Conservation (phyloP, 2,329 filamentous ascomycete species). For the Colletotrichum sp. region DNA sequence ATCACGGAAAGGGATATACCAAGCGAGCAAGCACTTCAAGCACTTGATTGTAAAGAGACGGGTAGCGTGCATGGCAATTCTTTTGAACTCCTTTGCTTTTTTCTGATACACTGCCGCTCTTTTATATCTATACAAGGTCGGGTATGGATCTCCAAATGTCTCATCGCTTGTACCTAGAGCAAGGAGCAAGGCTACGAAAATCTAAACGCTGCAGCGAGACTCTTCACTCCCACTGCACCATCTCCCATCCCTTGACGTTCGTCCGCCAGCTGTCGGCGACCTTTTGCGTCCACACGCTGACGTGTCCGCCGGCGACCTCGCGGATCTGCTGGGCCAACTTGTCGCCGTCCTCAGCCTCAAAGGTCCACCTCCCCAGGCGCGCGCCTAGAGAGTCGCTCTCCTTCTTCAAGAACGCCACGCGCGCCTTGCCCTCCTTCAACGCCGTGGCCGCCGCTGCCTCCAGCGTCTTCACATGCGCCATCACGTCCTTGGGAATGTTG, state of each 20-base stretch:
- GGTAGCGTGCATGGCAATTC: background rate
- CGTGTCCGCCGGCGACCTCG: background rate
- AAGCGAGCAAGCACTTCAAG: background rate
- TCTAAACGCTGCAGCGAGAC: background rate
- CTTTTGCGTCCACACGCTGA: conserved; percentile 21
- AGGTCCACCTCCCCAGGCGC: conserved; percentile 32
- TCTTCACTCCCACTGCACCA: conserved; percentile 27
- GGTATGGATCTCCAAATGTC: background rate
- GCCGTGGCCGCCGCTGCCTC: conserved; percentile 32
- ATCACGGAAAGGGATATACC: background rate
- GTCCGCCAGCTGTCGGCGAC: conserved; percentile 27
- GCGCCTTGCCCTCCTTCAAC: conserved; percentile 36
- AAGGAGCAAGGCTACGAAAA: background rate
- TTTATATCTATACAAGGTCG: background rate
- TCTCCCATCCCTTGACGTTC: conserved; percentile 29
- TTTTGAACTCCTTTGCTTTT: background rate
- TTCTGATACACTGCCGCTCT: background rate
- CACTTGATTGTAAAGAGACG: background rate
- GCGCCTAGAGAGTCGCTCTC: conserved; percentile 32
- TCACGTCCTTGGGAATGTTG: conserved; percentile 41
- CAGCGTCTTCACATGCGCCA: conserved; percentile 38
- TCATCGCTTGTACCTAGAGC: background rate
- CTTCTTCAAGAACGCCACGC: conserved; percentile 32
- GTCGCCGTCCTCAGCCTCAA: conserved; percentile 6
- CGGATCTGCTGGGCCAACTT: conserved; percentile 7